Evolutionary conservation across 495 filamentous ascomycete species (phyloP).

Genomic region (Tuber borchii): DNA sequence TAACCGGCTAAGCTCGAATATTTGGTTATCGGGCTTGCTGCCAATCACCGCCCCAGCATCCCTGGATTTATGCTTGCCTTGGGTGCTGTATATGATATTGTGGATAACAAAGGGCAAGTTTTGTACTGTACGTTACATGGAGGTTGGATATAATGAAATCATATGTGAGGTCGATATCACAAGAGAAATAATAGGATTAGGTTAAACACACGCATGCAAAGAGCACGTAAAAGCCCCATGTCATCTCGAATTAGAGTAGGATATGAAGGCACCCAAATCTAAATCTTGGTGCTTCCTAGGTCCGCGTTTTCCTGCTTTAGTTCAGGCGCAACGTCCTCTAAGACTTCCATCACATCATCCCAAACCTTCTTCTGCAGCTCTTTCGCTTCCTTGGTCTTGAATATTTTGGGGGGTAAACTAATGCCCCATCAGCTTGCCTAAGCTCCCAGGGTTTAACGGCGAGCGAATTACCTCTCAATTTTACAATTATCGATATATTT

Average conservation of each 20-base stretch:
- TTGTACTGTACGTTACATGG: background rate
- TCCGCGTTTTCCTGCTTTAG: background rate
- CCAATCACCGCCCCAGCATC: too few species aligned
- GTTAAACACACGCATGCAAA: background rate
- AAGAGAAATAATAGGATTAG: background rate
- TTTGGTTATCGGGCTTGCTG: too few species aligned
- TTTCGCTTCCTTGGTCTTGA: constrained; percentile 44
- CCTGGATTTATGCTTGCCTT: too few species aligned
- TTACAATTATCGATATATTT: constrained; percentile 46
- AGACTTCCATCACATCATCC: constrained; percentile 49
- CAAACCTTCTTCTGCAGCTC: constrained; percentile 51
- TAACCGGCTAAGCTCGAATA: too few species aligned
- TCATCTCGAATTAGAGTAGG: background rate
- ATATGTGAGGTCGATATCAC: background rate
- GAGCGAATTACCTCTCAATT: constrained; percentile 20
- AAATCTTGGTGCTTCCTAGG: background rate
- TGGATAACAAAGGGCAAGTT: background rate
- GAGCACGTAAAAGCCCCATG: background rate
- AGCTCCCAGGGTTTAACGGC: background rate
- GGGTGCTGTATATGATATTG: background rate
- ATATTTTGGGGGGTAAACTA: constrained; percentile 18
- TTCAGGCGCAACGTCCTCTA: constrained; percentile 42
- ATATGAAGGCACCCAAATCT: background rate
- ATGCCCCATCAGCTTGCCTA: background rate
- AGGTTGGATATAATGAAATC: background rate